Base-by-base conservation (phyloP, 345 rosid species). In the Gossypium australe region DNA sequence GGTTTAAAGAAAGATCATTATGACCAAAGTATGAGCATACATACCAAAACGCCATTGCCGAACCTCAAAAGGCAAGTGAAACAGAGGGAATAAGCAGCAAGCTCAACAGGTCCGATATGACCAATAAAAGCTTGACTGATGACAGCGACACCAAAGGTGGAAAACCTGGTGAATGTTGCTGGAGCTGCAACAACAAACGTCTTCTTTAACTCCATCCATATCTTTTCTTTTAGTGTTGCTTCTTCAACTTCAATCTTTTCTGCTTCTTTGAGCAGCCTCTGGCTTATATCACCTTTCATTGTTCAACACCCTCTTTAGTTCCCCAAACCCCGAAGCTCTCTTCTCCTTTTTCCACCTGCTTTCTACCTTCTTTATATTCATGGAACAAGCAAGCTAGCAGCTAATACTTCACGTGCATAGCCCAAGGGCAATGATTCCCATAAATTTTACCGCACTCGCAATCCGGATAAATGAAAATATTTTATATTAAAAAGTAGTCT, bases 31-130 rank as follows among this genome's bases (percentile, higher is more conserved):
- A 20, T 7, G 44, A 0, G 38, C 38, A 4, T 34, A 38, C 85
- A 34, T 62, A 89, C 94, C 90, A 90, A 78, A 56, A 93, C 27
- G 7, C 98, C 98, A 67, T 83, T 87, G 41, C 82, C 84, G 43
- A 93, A 89, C 68, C 97, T 81, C 67, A 93, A 41, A 70, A 91
- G 87, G 34, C 88, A 87, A 1, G 97, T 85, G 80, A 80, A 75
- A 12, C 83, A 85, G n/a, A 90, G 86, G 13, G 98, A 89, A 76
- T 79, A 89, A 16, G 97, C 97, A 6, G 98, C 98, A 14, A 90
- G 84, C 70, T 93, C 85, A 0, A 79, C 78, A 0, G 92, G 29
- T 41, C 98, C 92, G 70, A 90, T 80, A 70, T 89, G 98, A 0
- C 98, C 98, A 9, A 89, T 71, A 55, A 89, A 93, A 3, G 89